Evolutionary conservation across 2,329 filamentous ascomycete species (phyloP), one percentile per base, ranked within the genome.

Genomic region (Didymella exigua): DNA sequence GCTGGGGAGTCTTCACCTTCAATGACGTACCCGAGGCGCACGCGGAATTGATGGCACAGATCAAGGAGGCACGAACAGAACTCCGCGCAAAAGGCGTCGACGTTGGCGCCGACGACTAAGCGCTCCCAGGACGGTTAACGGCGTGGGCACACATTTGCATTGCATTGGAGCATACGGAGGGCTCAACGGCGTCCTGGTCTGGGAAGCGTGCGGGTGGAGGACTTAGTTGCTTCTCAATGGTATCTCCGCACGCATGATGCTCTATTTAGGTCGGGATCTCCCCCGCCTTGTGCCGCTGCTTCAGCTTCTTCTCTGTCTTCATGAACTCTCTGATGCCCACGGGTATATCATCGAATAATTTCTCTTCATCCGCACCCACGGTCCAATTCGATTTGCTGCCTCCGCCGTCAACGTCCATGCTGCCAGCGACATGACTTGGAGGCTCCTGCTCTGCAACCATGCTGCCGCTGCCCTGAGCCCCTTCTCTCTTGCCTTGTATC

Each of bases 321-420:
- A 99, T 98, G 69, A 99, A 99, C 75, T 96, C 93, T 58, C 91
- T 82, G 62, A 99, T 97, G 0, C 93, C 95, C 9, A 98, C 90
- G 0, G 95, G 93, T 47, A 99, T 87, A 62, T 85, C 86, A 44
- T 85, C 84, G 68, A 96, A 96, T 30, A 96, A 71, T 44, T 90
- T 86, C 2, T 86, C 86, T 49, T 85, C 81, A 66, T 75, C 67
- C 68, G 61, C 71, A 27, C 45, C 49, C 31, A 49, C 55, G 69
- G 19, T 55, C 89, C 89, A 91, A 66, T 87, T 88, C 13, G 83
- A 79, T 65, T 89, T 86, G 53, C 87, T 90, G 0, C 89, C 90
- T 2, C 89, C 90, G 23, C 89, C 89, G 70, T 93, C 90, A 60
- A 92, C 88, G 68, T 95, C 90, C 85, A 92, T 88, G 66, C 86